Base-by-base conservation (phyloP, 106 monocot species). In the Phalaenopsis aphrodite region DNA sequence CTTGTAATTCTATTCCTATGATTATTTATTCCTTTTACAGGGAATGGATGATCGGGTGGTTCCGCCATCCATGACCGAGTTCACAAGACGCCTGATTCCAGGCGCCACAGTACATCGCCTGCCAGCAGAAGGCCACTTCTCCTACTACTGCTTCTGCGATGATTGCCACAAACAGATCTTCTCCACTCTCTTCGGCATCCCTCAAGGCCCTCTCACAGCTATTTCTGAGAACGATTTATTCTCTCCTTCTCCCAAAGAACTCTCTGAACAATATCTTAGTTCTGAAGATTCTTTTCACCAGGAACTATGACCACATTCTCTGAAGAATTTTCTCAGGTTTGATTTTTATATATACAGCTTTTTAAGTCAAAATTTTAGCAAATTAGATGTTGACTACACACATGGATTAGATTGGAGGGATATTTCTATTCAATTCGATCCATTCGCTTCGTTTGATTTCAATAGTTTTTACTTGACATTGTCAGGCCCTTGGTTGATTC, bases 141-240 rank as follows among this genome's bases (percentile, higher is more conserved):
- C 98, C 8, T 99, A 93, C 48, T 99, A 91, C 78, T 99, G 86
- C 36, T 99, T 99, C 75, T 99, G 94, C 11, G 94, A 99, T 64
- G 89, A 99, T 76, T 99, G 98, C 80, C 98, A 99, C 79, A 85
- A 94, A 56, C 87, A 99, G 45, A 81, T 99, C 21, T 89, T 99
- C 80, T 94, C 94, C 10, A 88, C 91, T 46, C 79, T 99, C 48
- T 95, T 99, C 47, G 98, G 98, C 74, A 82, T 84, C 43, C 98
- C 98, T 72, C 91, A 86, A 77, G 98, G 96, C 39, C 92, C 91
- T 81, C 83, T 85, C 73, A 41, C 14, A 9, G 11, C 3, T 46
- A 37, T 47, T 3, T 74, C 68, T 8, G 80, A 86, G 16, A 71
- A 49, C 0, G 76, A 77, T 49, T 48, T 45, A 65, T 41, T 56